phyloP scores from a whole-genome alignment of 2,329 filamentous ascomycete genomes.

The Fusarium abutilonis region DNA sequence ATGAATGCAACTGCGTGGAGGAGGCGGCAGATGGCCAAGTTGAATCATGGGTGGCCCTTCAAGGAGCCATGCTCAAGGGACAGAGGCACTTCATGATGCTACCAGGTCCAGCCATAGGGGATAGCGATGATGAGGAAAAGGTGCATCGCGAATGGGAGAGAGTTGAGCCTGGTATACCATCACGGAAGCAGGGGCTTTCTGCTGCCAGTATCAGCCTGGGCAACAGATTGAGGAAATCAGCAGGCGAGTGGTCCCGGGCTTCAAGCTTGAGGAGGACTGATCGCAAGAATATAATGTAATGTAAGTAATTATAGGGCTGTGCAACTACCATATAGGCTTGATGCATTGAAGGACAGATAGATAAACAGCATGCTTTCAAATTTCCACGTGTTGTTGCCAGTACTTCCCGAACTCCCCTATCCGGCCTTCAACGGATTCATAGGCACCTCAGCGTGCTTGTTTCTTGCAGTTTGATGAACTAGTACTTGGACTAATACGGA shows the following conservation, averaged over 20 bases:
- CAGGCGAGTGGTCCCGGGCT: conserved; percentile 58
- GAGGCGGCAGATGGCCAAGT: conserved; percentile 67
- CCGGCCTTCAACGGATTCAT: too few species aligned
- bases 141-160: conserved; percentile 45
- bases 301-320: neutral
- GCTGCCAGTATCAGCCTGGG: conserved; percentile 61
- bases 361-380: too few species aligned
- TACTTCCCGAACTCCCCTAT: too few species aligned
- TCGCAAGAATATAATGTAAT: conserved; percentile 35
- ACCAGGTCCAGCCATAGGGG: conserved; percentile 46
- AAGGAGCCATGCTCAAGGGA: conserved; percentile 51
- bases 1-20: conserved; percentile 70
- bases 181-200: conserved; percentile 41
- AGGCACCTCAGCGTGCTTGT: too few species aligned
- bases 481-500: too few species aligned
- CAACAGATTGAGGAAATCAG: conserved; percentile 58
- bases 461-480: too few species aligned
- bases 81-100: conserved; percentile 41
- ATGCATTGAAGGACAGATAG: neutral
- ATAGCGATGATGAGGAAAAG: conserved; percentile 45
- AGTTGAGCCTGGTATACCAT: conserved; percentile 39
- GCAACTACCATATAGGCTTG: conserved; percentile 3
- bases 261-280: conserved; percentile 53
- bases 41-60: conserved; percentile 67
- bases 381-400: too few species aligned